phyloP scores from a whole-genome alignment of 1,284 basidiomycete genomes.

The Trametes versicolor region DNA sequence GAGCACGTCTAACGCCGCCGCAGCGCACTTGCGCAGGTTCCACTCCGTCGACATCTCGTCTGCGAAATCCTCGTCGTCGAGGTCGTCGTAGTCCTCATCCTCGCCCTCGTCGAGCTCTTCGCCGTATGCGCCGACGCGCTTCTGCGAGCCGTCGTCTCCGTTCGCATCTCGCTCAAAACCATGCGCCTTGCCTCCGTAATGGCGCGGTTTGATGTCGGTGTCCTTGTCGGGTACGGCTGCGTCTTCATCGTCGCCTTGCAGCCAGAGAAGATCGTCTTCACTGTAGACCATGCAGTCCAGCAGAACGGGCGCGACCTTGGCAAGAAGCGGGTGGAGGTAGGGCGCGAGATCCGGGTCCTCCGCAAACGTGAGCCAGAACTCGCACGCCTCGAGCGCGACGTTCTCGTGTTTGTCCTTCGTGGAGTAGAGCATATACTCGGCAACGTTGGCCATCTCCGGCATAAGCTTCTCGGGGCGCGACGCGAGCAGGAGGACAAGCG shows the following conservation, averaged over 20 bases:
- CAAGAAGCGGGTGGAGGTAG: constrained; percentile 87
- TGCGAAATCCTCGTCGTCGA: constrained; percentile 92
- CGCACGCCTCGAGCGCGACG: constrained; percentile 96
- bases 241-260: constrained; percentile 94
- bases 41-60: constrained; percentile 99
- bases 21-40: constrained; percentile 98
- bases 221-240: constrained; percentile 93
- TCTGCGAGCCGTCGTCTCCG: constrained; percentile 56
- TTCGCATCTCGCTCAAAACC: constrained; percentile 80
- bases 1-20: constrained; percentile 96
- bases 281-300: constrained; percentile 98
- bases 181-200: constrained; percentile 89
- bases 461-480: constrained; percentile 96
- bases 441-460: constrained; percentile 95
- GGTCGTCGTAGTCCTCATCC: constrained; percentile 88
- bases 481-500: constrained; percentile 92
- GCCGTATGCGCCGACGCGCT: constrained; percentile 72
- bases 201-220: constrained; percentile 95
- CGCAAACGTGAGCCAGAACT: constrained; percentile 99
- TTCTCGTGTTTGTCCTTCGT: constrained; percentile 97
- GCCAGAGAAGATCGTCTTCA: constrained; percentile 95
- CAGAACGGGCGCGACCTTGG: constrained; percentile 91
- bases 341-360: constrained; percentile 90
- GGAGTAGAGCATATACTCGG: constrained; percentile 99
- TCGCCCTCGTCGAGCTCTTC: constrained; percentile 75